Conservation (phyloP, 495 filamentous ascomycete genomes). For the Aspergillus leporis region DNA sequence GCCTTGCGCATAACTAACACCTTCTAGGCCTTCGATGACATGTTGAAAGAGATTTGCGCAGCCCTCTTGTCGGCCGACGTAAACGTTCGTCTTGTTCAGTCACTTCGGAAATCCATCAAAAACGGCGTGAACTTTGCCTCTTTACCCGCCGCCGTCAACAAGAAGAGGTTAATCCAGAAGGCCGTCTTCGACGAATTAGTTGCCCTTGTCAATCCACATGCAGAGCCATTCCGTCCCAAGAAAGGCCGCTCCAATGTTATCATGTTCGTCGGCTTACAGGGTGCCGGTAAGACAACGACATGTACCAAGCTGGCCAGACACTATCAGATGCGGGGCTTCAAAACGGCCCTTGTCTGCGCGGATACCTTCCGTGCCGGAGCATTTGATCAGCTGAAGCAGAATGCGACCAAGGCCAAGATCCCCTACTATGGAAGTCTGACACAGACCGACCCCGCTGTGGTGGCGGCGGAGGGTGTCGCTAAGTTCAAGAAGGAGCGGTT, state of each 20-base stretch:
- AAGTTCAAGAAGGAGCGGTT: constrained; percentile 99
- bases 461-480: constrained; percentile 91
- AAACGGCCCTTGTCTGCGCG: constrained; percentile 91
- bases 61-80: constrained; percentile 95
- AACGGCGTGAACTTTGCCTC: constrained; percentile 89
- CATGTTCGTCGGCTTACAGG: constrained; percentile 98
- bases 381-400: constrained; percentile 98
- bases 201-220: constrained; percentile 91
- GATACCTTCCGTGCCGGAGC: constrained; percentile 98
- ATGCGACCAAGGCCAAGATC: constrained; percentile 97
- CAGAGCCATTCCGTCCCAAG: constrained; percentile 93
- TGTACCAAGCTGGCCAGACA: constrained; percentile 97
- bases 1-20: not conserved
- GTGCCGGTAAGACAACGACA: constrained; percentile 95
- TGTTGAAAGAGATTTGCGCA: constrained; percentile 96
- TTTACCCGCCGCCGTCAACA: constrained; percentile 84
- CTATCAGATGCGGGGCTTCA: constrained; percentile 93
- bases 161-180: constrained; percentile 97
- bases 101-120: constrained; percentile 91
- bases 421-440: constrained; percentile 97
- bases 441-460: constrained; percentile 91
- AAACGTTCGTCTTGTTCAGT: constrained; percentile 90
- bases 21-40: constrained; percentile 85
- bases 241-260: constrained; percentile 96
- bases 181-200: constrained; percentile 97